These are phyloP conservation scores for Rheum nobile DNA, from an alignment of 148 eudicot species.

Conservation along the genomic window DNA sequence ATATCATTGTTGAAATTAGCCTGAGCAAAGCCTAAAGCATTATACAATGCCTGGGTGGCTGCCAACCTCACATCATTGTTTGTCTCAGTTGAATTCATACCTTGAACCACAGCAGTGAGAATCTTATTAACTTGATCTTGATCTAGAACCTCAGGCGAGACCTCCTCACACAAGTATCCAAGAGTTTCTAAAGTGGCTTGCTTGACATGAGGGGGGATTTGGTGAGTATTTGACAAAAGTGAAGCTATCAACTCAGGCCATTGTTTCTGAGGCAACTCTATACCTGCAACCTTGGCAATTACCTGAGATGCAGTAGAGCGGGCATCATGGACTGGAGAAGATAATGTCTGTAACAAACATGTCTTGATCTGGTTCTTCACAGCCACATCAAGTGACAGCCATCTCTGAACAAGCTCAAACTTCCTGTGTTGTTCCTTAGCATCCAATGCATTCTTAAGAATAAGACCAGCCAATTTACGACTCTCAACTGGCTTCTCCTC, in stretches of 20 bases:
- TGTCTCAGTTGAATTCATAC: conserved; percentile 50
- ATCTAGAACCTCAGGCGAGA: conserved; percentile 75
- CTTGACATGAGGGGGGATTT: conserved; percentile 82
- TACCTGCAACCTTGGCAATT: conserved; percentile 92
- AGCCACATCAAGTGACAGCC: conserved; percentile 65
- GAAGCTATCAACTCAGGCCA: conserved; percentile 85
- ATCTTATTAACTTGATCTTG: conserved; percentile 98
- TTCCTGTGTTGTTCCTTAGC: conserved; percentile 94
- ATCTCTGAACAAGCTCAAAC: conserved; percentile 78
- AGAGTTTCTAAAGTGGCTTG: conserved; percentile 90
- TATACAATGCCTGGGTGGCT: conserved; percentile 77
- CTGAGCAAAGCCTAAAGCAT: conserved; percentile 90
- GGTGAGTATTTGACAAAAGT: conserved; percentile 62
- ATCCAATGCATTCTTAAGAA: conserved; percentile 89
- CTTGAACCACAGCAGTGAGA: conserved; percentile 92
- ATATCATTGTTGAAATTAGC: conserved; percentile 83
- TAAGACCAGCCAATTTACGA: conserved; percentile 76
- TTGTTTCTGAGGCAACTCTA: conserved; percentile 87
- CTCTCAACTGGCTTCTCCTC: conserved; percentile 85
- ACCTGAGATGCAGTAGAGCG: conserved; percentile 96
- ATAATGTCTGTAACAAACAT: conserved; percentile 68
- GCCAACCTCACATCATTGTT: conserved; percentile 85
- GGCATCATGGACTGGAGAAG: conserved; percentile 74
- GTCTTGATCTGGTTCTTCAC: conserved; percentile 75
- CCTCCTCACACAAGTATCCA: conserved; percentile 94